Percentiles rank a stretch among this genome's conserved stretches.
Conservation (phyloP, 176 grass and related monocot species). For the Elymus sibiricus region DNA sequence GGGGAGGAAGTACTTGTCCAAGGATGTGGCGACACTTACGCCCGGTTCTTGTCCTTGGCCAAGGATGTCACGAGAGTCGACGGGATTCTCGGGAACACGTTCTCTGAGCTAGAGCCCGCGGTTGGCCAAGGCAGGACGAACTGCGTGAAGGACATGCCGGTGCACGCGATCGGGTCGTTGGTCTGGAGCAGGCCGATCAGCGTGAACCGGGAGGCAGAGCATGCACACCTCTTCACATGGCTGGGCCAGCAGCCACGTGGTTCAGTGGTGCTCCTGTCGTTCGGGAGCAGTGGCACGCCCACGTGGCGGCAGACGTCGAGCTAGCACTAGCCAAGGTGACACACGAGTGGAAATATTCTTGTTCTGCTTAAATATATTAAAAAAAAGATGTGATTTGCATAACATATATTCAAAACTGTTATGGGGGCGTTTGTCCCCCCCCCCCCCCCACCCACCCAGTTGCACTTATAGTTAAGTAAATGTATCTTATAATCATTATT, state of each 20-base stretch:
- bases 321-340: conserved; percentile 23
- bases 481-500: no score
- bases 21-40: conserved; percentile 16
- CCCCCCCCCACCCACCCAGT: no score
- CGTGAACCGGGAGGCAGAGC: background rate
- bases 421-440: no score
- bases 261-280: conserved; percentile 58
- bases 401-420: no score
- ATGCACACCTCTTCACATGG: conserved; percentile 36
- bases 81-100: conserved; percentile 64
- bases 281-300: conserved; percentile 59
- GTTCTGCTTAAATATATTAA: no score
- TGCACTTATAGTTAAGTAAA: no score
- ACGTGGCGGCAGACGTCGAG: conserved; percentile 37
- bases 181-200: conserved; percentile 14
- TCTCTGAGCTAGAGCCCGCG: conserved; percentile 41
- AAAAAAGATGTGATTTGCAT: no score
- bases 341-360: no score
- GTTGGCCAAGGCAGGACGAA: background rate
- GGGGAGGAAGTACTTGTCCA: no score
- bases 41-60: conserved; percentile 48
- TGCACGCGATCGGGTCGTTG: conserved; percentile 54
- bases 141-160: background rate
- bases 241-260: conserved; percentile 43
- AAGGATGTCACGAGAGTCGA: conserved; percentile 2